A percentile compares a stretch with the other conserved stretches of the same genome.
phyloP scores from a whole-genome alignment of 192 early-diverging fungal genomes.

The Coemansia sp. region DNA sequence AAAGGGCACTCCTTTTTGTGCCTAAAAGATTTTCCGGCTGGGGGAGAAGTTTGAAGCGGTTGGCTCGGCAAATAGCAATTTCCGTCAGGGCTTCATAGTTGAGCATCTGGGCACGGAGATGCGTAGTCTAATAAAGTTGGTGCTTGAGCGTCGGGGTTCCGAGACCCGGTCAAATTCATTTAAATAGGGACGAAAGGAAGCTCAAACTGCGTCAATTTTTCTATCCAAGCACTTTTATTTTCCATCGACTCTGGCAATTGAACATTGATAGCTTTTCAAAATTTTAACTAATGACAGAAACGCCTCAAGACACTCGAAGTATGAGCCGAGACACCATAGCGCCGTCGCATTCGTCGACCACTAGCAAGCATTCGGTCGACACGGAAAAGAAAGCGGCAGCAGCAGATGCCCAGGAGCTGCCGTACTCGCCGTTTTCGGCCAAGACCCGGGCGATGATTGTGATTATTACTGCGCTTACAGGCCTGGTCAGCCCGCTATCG shows the following conservation, averaged over 20 bases:
- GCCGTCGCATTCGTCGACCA: background rate
- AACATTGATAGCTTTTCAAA: no score
- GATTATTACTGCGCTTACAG: conserved; percentile 34
- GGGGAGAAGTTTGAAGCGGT: background rate
- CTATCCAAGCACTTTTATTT: background rate
- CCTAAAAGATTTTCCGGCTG: background rate
- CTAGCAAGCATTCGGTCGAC: background rate
- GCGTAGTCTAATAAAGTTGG: background rate
- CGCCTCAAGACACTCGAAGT: background rate
- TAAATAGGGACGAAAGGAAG: background rate
- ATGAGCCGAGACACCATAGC: background rate
- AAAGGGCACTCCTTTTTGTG: background rate
- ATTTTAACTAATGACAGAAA: background rate
- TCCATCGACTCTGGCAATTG: background rate
- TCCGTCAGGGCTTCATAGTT: background rate
- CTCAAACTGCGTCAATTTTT: background rate
- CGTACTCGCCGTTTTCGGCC: conserved; percentile 45
- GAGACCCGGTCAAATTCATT: background rate
- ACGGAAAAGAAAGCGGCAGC: background rate
- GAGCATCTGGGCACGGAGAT: background rate
- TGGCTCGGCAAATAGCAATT: background rate
- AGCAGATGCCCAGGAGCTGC: conserved; percentile 2
- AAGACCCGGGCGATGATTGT: conserved; percentile 31
- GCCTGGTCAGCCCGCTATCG: conserved; percentile 50
- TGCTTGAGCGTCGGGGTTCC: background rate